Percentiles rank a stretch among this genome's conserved stretches.
phyloP scores from a whole-genome alignment of 768 basidiomycete species.

The Trametes sanguinea region DNA sequence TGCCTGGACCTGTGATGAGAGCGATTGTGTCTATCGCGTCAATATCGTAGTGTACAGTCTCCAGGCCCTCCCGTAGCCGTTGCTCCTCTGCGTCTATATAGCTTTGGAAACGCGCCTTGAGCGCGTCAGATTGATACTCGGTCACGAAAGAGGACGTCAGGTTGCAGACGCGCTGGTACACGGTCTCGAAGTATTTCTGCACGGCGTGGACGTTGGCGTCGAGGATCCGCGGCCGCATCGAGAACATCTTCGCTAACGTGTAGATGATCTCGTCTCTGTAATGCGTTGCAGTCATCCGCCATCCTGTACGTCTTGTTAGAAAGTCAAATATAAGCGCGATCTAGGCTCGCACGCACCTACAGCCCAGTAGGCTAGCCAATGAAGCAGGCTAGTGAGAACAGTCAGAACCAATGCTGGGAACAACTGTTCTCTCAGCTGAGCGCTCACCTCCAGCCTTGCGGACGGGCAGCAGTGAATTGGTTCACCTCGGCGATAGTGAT shows the following conservation, averaged over 20 bases:
- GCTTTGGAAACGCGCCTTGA: constrained; percentile 28
- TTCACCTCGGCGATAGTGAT: constrained; percentile 38
- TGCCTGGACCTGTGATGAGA: constrained; percentile 34
- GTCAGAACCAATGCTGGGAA: background rate
- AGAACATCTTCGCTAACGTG: constrained; percentile 20
- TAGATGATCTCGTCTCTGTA: constrained; percentile 18
- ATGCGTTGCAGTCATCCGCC: constrained; percentile 17
- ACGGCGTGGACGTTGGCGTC: constrained; percentile 24
- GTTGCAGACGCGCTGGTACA: background rate
- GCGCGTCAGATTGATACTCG: constrained; percentile 23
- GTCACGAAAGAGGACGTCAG: constrained; percentile 8
- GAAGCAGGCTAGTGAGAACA: constrained; percentile 26
- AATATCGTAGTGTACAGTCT: constrained; percentile 33
- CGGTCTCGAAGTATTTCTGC: constrained; percentile 28
- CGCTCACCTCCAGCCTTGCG: constrained; percentile 32
- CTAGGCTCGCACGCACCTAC: constrained; percentile 21
- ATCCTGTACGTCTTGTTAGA: constrained; percentile 11
- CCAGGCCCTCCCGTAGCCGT: constrained; percentile 31
- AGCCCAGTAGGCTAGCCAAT: constrained; percentile 39
- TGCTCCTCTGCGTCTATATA: constrained; percentile 33
- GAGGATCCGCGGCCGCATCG: background rate
- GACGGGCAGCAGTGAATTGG: constrained; percentile 30
- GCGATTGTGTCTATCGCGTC: constrained; percentile 33
- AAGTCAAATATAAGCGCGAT: no score
- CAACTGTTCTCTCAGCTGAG: background rate